A percentile compares a stretch with the other conserved stretches of the same genome.
phyloP scores from a whole-genome alignment of 371 early-diverging fungal genomes.

The Mortierella polycephala region DNA sequence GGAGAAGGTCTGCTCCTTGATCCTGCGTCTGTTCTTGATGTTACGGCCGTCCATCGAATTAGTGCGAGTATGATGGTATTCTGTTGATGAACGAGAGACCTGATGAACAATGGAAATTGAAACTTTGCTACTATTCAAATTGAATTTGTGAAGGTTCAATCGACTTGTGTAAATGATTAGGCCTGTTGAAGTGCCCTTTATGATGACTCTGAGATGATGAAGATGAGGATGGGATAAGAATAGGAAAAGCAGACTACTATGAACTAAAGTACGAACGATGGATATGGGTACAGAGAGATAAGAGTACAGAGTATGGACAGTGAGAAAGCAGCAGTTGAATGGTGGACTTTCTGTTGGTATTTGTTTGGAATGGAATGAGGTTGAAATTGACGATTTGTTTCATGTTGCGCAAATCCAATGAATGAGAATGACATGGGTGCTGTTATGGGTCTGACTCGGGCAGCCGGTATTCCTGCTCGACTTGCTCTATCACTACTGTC shows the following conservation, averaged over 20 bases:
- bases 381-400: too few relatives aligned
- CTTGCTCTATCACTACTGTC: slow-evolving; percentile 27
- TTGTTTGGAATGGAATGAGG: not conserved
- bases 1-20: too few relatives aligned
- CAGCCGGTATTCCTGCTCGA: slow-evolving; percentile 15
- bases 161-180: too few relatives aligned
- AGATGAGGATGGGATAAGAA: slow-evolving; percentile 6
- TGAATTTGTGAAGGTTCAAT: too few relatives aligned
- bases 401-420: too few relatives aligned
- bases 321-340: not conserved
- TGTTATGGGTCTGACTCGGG: not conserved
- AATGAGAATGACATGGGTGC: not conserved
- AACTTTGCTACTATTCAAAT: too few relatives aligned
- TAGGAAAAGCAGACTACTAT: not conserved
- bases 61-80: too few relatives aligned
- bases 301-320: not conserved
- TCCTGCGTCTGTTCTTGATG: too few relatives aligned
- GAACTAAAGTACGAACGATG: not conserved
- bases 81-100: too few relatives aligned
- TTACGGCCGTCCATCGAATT: too few relatives aligned
- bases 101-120: too few relatives aligned
- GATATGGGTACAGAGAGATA: not conserved
- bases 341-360: not conserved
- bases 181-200: too few relatives aligned
- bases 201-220: not conserved